Percentiles rank a stretch among this genome's conserved stretches.
These are phyloP conservation scores for Colletotrichum orbiculare DNA, from an alignment of 2,329 filamentous ascomycete species.

Conservation along the genomic window DNA sequence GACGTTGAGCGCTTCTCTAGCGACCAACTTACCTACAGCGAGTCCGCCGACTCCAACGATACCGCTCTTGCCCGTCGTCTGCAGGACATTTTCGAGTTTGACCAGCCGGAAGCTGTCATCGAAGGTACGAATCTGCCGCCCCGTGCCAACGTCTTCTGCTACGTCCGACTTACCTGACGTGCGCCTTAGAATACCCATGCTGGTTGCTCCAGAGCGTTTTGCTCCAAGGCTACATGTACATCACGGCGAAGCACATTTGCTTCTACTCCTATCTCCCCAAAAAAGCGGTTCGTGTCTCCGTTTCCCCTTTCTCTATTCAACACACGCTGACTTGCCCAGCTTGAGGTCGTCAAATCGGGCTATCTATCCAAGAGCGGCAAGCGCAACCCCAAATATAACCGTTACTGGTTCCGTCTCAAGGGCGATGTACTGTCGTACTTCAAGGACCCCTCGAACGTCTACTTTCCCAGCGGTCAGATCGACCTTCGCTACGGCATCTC, in stretches of 20 bases:
- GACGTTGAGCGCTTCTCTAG: slow-evolving; percentile 61
- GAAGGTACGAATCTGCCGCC: slow-evolving; percentile 64
- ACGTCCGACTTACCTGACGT: slow-evolving; percentile 35
- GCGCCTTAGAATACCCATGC: slow-evolving; percentile 81
- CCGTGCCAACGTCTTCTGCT: background rate
- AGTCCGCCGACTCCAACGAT: slow-evolving; percentile 52
- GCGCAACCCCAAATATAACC: slow-evolving; percentile 86
- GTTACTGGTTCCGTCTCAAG: slow-evolving; percentile 94
- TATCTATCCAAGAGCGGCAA: slow-evolving; percentile 90
- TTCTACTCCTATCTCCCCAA: slow-evolving; percentile 98
- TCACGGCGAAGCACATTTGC: slow-evolving; percentile 91
- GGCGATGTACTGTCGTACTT: slow-evolving; percentile 94
- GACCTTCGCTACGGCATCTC: slow-evolving; percentile 93
- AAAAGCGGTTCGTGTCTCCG: slow-evolving; percentile 73
- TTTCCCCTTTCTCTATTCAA: slow-evolving; percentile 18
- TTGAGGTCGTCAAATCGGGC: slow-evolving; percentile 84
- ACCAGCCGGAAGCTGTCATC: slow-evolving; percentile 84
- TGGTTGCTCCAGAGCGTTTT: slow-evolving; percentile 93
- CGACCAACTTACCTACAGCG: slow-evolving; percentile 47
- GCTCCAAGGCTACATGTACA: slow-evolving; percentile 94
- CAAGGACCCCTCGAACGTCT: slow-evolving; percentile 82
- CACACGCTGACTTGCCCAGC: slow-evolving; percentile 52
- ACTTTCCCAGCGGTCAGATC: slow-evolving; percentile 92
- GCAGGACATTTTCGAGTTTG: slow-evolving; percentile 88
- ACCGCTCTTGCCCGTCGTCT: slow-evolving; percentile 76